Evolutionary conservation across 148 eudicot genomes (phyloP).

Genomic region (Rhododendron williamsianum): DNA sequence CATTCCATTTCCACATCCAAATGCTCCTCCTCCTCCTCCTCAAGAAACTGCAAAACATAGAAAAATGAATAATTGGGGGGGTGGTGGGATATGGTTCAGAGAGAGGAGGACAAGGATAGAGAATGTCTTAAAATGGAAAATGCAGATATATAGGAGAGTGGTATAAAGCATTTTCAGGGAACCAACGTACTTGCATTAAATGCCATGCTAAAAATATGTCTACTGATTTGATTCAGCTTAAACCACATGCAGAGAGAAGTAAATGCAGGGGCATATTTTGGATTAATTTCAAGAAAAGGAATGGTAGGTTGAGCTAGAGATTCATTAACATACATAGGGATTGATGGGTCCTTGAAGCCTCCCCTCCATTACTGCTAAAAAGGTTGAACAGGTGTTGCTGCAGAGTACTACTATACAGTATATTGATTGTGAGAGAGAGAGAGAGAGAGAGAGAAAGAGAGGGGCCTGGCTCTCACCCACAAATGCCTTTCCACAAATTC

Average conservation of each 20-base stretch:
- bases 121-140: conserved; percentile 7
- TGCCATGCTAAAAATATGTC: conserved; percentile 12
- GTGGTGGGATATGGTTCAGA: neutral
- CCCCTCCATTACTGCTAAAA: conserved; percentile 29
- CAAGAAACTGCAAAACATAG: conserved; percentile 22
- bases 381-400: neutral
- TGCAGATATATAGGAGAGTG: conserved; percentile 13
- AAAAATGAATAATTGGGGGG: neutral
- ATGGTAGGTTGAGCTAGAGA: neutral
- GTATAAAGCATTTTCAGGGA: conserved; percentile 17
- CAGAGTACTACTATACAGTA: neutral
- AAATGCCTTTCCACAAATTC: neutral
- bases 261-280: neutral
- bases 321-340: conserved; percentile 36
- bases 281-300: neutral
- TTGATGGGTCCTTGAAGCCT: conserved; percentile 56
- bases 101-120: conserved; percentile 11
- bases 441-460: conserved; percentile 12
- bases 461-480: neutral
- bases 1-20: conserved; percentile 31
- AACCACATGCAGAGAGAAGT: neutral
- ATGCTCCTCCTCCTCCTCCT: conserved; percentile 24
- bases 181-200: conserved; percentile 33
- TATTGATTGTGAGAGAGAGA: neutral
- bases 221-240: neutral